Conservation (phyloP, 2,329 filamentous ascomycete genomes). For the Scedosporium apiospermum region DNA sequence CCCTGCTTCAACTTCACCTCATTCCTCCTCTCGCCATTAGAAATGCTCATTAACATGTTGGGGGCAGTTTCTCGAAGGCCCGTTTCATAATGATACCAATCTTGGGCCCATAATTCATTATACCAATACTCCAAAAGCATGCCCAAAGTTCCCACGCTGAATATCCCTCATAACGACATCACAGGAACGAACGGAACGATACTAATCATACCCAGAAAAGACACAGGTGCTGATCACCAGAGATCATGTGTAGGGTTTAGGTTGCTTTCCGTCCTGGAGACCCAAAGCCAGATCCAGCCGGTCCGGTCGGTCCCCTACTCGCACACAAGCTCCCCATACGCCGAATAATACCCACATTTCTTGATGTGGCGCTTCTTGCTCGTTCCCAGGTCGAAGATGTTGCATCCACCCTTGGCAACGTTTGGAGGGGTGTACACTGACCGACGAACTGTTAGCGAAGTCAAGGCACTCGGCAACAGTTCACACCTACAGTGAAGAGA, state of each 20-base stretch:
- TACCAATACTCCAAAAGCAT: neutral
- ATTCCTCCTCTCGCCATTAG: neutral
- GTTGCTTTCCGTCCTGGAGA: neutral
- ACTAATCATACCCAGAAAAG: neutral
- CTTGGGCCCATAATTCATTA: neutral
- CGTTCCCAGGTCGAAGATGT: conserved; percentile 70
- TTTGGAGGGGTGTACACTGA: conserved; percentile 80
- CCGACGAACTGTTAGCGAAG: conserved; percentile 4
- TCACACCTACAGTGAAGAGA: conserved; percentile 60
- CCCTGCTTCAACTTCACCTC: conserved; percentile 1
- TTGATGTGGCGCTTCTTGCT: conserved; percentile 63
- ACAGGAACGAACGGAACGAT: neutral
- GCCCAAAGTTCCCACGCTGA: neutral
- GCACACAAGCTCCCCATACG: conserved; percentile 40
- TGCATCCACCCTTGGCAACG: conserved; percentile 71
- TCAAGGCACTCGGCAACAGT: neutral
- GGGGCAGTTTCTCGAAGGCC: neutral
- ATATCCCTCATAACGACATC: neutral
- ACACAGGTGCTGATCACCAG: no score
- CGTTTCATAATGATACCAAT: neutral
- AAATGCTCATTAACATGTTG: neutral
- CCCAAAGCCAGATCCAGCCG: neutral
- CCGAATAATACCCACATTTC: conserved; percentile 64
- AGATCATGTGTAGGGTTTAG: neutral
- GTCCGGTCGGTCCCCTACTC: conserved; percentile 15